phyloP scores from a whole-genome alignment of 208 protist genomes.

The Trypanosoma boissoni region DNA sequence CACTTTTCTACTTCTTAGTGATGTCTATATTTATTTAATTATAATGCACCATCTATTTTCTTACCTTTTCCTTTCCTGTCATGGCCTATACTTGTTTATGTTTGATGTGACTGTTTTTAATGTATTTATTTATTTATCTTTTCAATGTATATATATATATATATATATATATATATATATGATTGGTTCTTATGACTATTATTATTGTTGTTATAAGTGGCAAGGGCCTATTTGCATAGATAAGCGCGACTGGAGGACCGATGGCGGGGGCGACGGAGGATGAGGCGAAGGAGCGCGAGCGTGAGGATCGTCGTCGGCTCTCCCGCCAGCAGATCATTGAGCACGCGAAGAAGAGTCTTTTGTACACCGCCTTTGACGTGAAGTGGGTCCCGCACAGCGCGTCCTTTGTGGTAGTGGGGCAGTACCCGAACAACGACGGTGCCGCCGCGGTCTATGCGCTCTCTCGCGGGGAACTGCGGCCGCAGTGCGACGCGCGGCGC shows the following conservation, averaged over 20 bases:
- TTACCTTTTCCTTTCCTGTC: constrained; percentile 4
- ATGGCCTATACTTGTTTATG: background rate
- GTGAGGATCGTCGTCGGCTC: constrained; percentile 32
- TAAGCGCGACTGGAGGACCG: constrained; percentile 6
- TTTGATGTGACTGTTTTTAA: too few relatives aligned
- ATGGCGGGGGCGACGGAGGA: constrained; percentile 30
- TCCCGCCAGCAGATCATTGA: constrained; percentile 92
- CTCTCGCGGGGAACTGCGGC: constrained; percentile 68
- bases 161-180: background rate
- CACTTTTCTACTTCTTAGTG: constrained; percentile 6
- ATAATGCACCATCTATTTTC: constrained; percentile 19
- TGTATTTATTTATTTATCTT: constrained; percentile 12
- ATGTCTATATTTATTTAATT: constrained; percentile 25
- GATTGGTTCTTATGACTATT: constrained; percentile 6
- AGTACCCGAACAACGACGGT: constrained; percentile 88
- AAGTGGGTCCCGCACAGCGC: constrained; percentile 89
- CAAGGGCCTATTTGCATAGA: constrained; percentile 13
- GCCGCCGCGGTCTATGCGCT: constrained; percentile 77
- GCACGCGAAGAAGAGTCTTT: constrained; percentile 87
- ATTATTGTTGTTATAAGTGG: background rate
- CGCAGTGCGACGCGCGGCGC: constrained; percentile 49
- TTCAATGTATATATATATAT: constrained; percentile 15
- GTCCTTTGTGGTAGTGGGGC: constrained; percentile 73
- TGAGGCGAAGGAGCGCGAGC: constrained; percentile 27
- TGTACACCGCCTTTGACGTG: constrained; percentile 89